Conservation (phyloP, 2,329 filamentous ascomycete species). For the Canariomyces notabilis region DNA sequence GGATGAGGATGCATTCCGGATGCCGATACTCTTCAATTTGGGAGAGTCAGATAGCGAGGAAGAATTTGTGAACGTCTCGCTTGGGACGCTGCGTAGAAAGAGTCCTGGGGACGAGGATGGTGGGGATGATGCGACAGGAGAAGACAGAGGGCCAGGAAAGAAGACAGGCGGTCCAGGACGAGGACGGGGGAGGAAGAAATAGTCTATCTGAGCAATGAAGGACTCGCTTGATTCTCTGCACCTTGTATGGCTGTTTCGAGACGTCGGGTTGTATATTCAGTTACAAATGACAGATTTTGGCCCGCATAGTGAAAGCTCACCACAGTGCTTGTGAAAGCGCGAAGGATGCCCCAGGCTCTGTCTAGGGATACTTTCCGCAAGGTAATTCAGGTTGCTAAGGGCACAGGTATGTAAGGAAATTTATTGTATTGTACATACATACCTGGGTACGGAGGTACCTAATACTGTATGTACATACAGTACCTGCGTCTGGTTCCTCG, state of each 20-base stretch:
- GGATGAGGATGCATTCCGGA: constrained; percentile 62
- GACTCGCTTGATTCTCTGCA: neutral
- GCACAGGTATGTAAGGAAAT: no score
- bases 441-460: no score
- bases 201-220: neutral
- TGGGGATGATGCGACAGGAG: constrained; percentile 51
- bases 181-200: constrained; percentile 40
- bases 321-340: no score
- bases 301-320: no score
- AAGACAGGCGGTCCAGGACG: constrained; percentile 35
- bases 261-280: neutral
- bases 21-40: constrained; percentile 90
- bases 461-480: no score
- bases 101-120: constrained; percentile 71
- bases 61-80: constrained; percentile 64
- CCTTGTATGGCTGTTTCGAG: neutral
- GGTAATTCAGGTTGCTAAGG: no score
- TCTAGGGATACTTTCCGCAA: no score
- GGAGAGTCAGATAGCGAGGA: constrained; percentile 95
- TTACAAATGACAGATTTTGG: no score
- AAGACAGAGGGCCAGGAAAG: constrained; percentile 37
- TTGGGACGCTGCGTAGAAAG: constrained; percentile 80
- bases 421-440: no score
- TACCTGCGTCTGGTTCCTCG: no score
- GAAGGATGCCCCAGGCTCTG: no score